Evolutionary conservation across 2,329 filamentous ascomycete genomes (phyloP), one percentile per base, ranked within the genome.

Genomic region (Onygenales sp.): DNA sequence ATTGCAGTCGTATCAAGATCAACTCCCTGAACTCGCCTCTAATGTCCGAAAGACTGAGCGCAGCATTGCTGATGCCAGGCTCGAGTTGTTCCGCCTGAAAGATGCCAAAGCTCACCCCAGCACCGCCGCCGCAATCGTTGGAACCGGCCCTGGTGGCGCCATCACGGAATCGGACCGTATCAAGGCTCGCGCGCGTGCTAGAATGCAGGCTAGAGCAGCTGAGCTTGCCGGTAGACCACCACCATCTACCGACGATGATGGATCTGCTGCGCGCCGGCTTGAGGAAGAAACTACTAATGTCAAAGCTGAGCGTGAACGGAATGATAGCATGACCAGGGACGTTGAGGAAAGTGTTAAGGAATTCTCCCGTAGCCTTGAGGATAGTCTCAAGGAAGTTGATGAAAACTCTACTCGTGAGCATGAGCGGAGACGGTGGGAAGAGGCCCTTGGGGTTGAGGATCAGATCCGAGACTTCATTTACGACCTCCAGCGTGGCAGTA

Each of bases 381-480:
- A 93, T 61, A 90, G 77, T 63, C 80, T 98, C 31, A 93, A 93
- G 66, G 89, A 95, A 54, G 87, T 85, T 43, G 81, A 78, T 43
- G 82, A 86, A 57, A 87, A 85, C 61, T 85, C 84, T 41, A 82
- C 84, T 2, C 88, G 84, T 57, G 89, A 96, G 70, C 91, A 96
- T 66, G 93, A 98, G 74, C 85, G 83, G 63, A 84, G 93, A 57
- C 83, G 93, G 57, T 98, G 93, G 93, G 90, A 98, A 62, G 93
- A 98, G 70, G 93, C 84, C 8, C 78, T 98, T 39, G 93, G 93
- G 32, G 93, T 98, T 32, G 93, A 98, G 66, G 92, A 98, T 64
- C 90, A 95, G 64, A 87, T 97, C 57, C 89, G 90, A 64, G 93
- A 98, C 65, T 97, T 98, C 70, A 98, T 98, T 67, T 97, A 93